Evolutionary conservation across 495 filamentous ascomycete genomes (phyloP), one percentile per base, ranked within the genome.

Genomic region (Penicillium simplicissimum): DNA sequence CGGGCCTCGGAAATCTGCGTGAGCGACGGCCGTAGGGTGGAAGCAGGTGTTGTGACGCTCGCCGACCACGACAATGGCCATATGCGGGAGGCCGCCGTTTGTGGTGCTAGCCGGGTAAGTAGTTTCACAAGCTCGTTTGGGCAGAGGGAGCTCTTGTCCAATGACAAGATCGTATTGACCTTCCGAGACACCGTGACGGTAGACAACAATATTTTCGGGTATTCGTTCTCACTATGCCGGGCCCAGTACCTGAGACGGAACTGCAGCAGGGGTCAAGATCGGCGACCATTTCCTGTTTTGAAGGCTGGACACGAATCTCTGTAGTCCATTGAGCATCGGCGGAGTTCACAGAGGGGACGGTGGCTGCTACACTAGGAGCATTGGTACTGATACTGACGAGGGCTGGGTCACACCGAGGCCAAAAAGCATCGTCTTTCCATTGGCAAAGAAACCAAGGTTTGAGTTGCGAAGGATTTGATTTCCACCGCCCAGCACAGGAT

Each of bases 1-100:
- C 81, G 80, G 47, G 84, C 84, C 60, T 87, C 87, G 11, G 90
- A 94, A 28, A 96, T 74, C 68, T 25, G 87, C 84, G 0, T 80
- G 71, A 15, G 71, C 64, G 1, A 80, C 68, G 4, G 80, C 69
- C 0, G 81, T 84, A 1, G 85, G 83, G 70, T 88, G 96, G 79
- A 97, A 96, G 0, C 93, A 88, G 1, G 91, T 96, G 67, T 96
- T 91, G 64, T 98, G 93, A 17, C 94, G 84, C 72, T 97, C 96
- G 40, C 90, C 90, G 6, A 92, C 78, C 31, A 81, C 62, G 34
- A 82, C 56, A 58, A 83, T 74, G 11, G 74, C 68, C 33, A 82
- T 72, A 0, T 88, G 82, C 0, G 90, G 87, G 1, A 81, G 66
- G 5, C 67, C 67, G 8, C 71, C 60, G 21, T 76, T 79, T 8